A percentile compares a stretch with the other conserved stretches of the same genome.
Conservation (phyloP, 2,329 filamentous ascomycete species). For the Pseudogymnoascus pannorum region DNA sequence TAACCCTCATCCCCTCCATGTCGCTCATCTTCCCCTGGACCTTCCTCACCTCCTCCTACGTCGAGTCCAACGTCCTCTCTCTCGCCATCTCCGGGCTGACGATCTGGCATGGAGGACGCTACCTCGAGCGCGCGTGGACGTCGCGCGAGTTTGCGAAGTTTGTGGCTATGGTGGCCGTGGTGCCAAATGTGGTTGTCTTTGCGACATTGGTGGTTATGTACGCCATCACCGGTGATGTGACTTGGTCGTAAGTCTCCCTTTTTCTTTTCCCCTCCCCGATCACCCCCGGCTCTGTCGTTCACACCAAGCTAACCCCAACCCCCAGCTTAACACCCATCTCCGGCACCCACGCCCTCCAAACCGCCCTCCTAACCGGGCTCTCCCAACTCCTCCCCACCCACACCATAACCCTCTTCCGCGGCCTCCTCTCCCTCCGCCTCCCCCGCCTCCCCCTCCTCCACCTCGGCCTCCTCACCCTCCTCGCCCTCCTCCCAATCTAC, state of each 20-base stretch:
- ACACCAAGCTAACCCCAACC: neutral
- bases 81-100: conserved; percentile 69
- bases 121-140: conserved; percentile 93
- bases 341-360: conserved; percentile 82
- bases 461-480: conserved; percentile 65
- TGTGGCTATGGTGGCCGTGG: conserved; percentile 64
- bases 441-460: conserved; percentile 62
- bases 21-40: conserved; percentile 92
- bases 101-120: conserved; percentile 85
- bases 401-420: conserved; percentile 88
- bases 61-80: conserved; percentile 90
- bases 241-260: conserved; percentile 55
- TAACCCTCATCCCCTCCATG: conserved; percentile 76
- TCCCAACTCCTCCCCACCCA: conserved; percentile 97
- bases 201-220: conserved; percentile 67
- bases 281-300: too few relatives aligned
- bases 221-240: conserved; percentile 57
- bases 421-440: conserved; percentile 81
- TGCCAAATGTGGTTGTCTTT: conserved; percentile 75
- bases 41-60: conserved; percentile 74
- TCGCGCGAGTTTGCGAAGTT: conserved; percentile 89
- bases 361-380: conserved; percentile 90
- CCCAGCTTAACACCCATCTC: conserved; percentile 70
- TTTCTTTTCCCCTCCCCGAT: conserved; percentile 9
- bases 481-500: conserved; percentile 56